phyloP scores from a whole-genome alignment of 140 eudicot species.

The Flaveria floridana region DNA sequence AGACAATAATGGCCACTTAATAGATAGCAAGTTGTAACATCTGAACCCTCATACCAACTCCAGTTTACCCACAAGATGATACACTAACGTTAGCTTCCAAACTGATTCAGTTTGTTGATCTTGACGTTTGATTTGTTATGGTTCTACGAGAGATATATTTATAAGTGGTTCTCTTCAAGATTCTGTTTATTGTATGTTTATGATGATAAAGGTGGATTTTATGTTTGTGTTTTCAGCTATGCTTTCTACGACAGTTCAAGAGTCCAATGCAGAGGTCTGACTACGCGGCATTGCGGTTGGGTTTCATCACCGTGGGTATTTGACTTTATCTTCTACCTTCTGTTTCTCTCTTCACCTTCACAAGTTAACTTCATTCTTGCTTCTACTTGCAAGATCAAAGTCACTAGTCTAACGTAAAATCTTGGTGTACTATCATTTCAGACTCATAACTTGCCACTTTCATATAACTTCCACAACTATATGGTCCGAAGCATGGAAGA shows the following conservation, averaged over 20 bases:
- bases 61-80: too few relatives aligned
- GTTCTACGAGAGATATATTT: background rate
- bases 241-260: conserved; percentile 87
- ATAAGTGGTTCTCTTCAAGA: conserved; percentile 5
- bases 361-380: background rate
- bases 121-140: background rate
- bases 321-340: conserved; percentile 31
- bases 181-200: background rate
- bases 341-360: conserved; percentile 13
- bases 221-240: conserved; percentile 58
- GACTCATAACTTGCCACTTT: conserved; percentile 81
- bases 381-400: background rate
- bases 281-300: conserved; percentile 81
- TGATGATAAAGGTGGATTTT: background rate
- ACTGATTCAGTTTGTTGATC: background rate
- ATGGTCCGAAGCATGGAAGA: conserved; percentile 99
- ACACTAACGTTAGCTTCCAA: too few relatives aligned
- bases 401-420: background rate
- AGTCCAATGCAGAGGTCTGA: conserved; percentile 78
- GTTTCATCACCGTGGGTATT: conserved; percentile 94
- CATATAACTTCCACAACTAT: conserved; percentile 91
- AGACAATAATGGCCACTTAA: background rate
- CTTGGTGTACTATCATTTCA: conserved; percentile 39
- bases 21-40: too few relatives aligned
- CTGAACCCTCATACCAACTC: too few relatives aligned